Evolutionary conservation across 768 basidiomycete genomes (phyloP).

Genomic region (Xanthoconium stramineum): DNA sequence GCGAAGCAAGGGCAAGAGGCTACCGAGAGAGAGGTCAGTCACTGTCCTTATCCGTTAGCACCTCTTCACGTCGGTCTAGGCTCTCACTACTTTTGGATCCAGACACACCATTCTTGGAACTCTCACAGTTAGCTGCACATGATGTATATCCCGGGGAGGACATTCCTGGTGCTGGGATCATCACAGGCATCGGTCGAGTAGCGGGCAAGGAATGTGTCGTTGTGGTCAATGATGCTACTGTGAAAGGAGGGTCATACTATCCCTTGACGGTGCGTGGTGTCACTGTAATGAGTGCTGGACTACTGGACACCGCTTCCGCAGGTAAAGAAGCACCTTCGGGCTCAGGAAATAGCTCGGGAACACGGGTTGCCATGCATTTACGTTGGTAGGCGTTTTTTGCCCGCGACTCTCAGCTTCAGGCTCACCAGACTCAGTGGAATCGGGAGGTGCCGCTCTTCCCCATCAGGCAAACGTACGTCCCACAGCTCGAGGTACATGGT

Average conservation of each 20-base stretch:
- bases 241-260: conserved; percentile 91
- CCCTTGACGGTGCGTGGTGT: conserved; percentile 64
- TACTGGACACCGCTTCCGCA: conserved; percentile 22
- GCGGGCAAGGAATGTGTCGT: conserved; percentile 82
- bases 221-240: conserved; percentile 92
- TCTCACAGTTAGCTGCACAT: conserved; percentile 82
- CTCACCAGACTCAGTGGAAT: conserved; percentile 62
- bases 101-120: conserved; percentile 84
- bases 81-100: conserved; percentile 76
- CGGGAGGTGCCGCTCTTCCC: conserved; percentile 89
- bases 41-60: neutral
- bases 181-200: conserved; percentile 81
- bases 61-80: conserved; percentile 36
- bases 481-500: neutral
- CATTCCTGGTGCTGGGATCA: conserved; percentile 86
- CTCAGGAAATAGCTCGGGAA: conserved; percentile 92
- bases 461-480: conserved; percentile 73
- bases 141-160: conserved; percentile 74
- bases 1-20: conserved; percentile 72
- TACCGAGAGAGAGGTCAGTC: conserved; percentile 77
- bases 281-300: neutral
- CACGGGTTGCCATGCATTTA: conserved; percentile 90
- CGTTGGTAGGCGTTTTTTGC: conserved; percentile 55
- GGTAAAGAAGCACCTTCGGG: conserved; percentile 95
- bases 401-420: neutral